These are phyloP conservation scores for Rhizoclosmatium globosum DNA, from an alignment of 192 early-diverging fungal genomes.

Conservation along the genomic window DNA sequence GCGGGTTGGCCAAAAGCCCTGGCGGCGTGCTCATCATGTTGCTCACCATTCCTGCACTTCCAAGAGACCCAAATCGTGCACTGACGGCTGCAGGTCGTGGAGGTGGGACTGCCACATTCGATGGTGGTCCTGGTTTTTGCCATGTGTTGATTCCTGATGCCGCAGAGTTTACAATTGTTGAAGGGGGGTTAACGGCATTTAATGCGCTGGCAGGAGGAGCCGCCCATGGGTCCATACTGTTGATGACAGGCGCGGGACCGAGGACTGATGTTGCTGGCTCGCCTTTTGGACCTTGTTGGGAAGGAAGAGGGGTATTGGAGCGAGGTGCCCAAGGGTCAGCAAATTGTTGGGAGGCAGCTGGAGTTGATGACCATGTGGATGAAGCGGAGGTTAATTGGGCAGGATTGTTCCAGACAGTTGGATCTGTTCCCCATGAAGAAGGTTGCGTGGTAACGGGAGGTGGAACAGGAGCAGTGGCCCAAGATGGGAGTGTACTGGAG, in stretches of 20 bases:
- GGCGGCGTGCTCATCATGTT: constrained; percentile 25
- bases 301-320: constrained; percentile 15
- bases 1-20: constrained; percentile 25
- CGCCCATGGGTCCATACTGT: constrained; percentile 46
- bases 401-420: constrained; percentile 62
- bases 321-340: constrained; percentile 57
- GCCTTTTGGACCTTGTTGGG: constrained; percentile 35
- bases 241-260: constrained; percentile 36
- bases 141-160: background rate
- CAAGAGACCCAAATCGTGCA: constrained; percentile 20
- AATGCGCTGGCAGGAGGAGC: constrained; percentile 35
- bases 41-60: background rate
- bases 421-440: constrained; percentile 55
- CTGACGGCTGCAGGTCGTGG: background rate
- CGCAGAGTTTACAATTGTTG: constrained; percentile 22
- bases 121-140: background rate
- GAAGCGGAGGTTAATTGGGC: constrained; percentile 57
- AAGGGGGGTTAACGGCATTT: constrained; percentile 17
- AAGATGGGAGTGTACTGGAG: constrained; percentile 8
- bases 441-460: constrained; percentile 10
- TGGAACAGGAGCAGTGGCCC: constrained; percentile 25
- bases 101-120: background rate
- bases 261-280: constrained; percentile 37
- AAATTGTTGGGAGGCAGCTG: constrained; percentile 37
- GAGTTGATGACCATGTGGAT: constrained; percentile 54